These are phyloP conservation scores for Nectriaceae sp. DNA, from an alignment of 2,329 filamentous ascomycete genomes.

Conservation along the genomic window DNA sequence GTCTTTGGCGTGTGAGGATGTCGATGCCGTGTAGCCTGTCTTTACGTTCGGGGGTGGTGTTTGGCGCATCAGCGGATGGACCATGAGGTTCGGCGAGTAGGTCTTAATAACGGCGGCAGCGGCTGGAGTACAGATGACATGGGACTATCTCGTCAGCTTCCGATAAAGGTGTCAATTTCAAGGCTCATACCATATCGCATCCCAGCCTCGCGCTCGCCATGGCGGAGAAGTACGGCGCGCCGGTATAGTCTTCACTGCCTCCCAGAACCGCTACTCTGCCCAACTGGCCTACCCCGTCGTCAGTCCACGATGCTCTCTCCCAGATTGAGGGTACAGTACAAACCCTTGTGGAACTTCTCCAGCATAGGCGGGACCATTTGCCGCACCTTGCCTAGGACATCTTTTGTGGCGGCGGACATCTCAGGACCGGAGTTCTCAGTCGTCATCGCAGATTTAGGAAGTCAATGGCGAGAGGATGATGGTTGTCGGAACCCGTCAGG, in stretches of 20 bases:
- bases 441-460: slow-evolving; percentile 25
- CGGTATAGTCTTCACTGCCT: slow-evolving; percentile 94
- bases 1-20: slow-evolving; percentile 29
- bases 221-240: slow-evolving; percentile 95
- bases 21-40: slow-evolving; percentile 44
- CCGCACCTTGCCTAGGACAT: slow-evolving; percentile 77
- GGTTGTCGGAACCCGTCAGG: not conserved
- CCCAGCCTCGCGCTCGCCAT: slow-evolving; percentile 93
- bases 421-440: slow-evolving; percentile 31
- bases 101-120: slow-evolving; percentile 92
- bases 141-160: slow-evolving; percentile 56
- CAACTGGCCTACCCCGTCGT: slow-evolving; percentile 71
- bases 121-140: slow-evolving; percentile 92
- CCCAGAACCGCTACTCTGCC: slow-evolving; percentile 93
- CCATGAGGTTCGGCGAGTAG: slow-evolving; percentile 98
- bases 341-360: slow-evolving; percentile 94
- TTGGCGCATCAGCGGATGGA: slow-evolving; percentile 93
- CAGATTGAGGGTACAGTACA: slow-evolving; percentile 12
- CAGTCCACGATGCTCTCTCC: slow-evolving; percentile 14
- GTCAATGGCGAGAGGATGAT: not conserved
- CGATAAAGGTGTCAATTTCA: slow-evolving; percentile 4
- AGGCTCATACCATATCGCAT: slow-evolving; percentile 74
- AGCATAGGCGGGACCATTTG: slow-evolving; percentile 94
- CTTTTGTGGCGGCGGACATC: slow-evolving; percentile 72
- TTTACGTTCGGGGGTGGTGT: slow-evolving; percentile 43